Base-by-base conservation (phyloP, 169 alveolate genomes). In the Plasmodium blacklocki region DNA sequence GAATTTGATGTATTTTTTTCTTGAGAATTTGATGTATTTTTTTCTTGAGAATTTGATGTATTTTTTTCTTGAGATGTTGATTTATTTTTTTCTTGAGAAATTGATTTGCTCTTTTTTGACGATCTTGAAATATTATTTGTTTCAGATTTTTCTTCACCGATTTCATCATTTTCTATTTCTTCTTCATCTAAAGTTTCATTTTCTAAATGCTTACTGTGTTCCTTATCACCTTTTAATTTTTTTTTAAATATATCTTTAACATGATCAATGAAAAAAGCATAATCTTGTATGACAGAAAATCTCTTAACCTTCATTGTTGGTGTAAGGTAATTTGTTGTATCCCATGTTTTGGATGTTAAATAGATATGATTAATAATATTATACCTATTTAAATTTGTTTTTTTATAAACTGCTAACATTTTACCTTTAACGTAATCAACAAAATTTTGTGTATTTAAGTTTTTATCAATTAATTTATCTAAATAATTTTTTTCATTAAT, bases 261-360 rank as follows among this genome's bases (percentile, higher is more conserved):
- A 0, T 83, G 54, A 6, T 83, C 60, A 6, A 83, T 56, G 66
- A 21, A 83, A 29, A 47, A 52, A 2, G 68, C 45, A 26, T 56
- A 83, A 71, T 83, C 91, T n/a, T 83, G 54, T 32, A 83, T 14
- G 14, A 83, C 72, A 8, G 19, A 15, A 60, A 83, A 83, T 43
- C 83, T 39, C 14, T 50, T 54, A 3, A 83, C 66, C 39, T 83
- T 83, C 29, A 68, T 23, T 5, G 91, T 83, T 12, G 80, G 91
- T 12, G 91, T 83, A 14, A 83, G 50, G 18, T 83, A 83, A 50
- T 83, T 70, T 52, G 59, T 15, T 7, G 91, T 68, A 56, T 67
- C 73, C 91, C 91, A 83, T 1, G 43, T 1, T 83, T 70, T 59
- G 1, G 32, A 26, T 2, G 85, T 68, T 21, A 83, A 15, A 49